These are phyloP conservation scores for Leptographium procerum DNA, from an alignment of 2,329 filamentous ascomycete species.

Conservation along the genomic window DNA sequence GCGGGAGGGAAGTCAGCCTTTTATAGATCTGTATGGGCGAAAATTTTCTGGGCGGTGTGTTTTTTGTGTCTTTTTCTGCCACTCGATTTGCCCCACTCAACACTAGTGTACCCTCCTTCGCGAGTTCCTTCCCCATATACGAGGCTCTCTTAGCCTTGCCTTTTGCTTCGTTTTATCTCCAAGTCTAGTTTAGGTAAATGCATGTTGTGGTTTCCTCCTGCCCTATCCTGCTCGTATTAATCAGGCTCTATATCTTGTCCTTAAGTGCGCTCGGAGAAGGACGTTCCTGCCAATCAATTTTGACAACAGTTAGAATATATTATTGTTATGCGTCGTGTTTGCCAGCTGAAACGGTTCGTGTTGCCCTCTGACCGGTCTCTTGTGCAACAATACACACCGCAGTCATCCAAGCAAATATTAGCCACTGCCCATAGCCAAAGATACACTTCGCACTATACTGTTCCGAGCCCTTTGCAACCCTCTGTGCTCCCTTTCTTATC, in stretches of 20 bases:
- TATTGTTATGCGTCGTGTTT: not conserved
- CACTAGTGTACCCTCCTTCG: not conserved
- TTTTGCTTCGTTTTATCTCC: not conserved
- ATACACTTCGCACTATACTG: not conserved
- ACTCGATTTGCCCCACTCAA: not conserved
- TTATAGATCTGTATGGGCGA: constrained; percentile 26
- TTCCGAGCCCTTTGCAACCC: not conserved
- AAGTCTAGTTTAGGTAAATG: not conserved
- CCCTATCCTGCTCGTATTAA: not conserved
- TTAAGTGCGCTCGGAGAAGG: no score
- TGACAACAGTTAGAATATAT: no score
- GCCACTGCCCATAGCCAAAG: not conserved
- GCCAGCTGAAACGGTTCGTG: not conserved
- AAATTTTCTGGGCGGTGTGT: not conserved
- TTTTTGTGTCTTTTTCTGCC: not conserved
- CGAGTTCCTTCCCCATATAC: not conserved
- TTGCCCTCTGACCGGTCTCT: not conserved
- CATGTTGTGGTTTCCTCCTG: not conserved
- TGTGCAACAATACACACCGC: not conserved
- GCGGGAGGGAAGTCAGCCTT: constrained; percentile 18
- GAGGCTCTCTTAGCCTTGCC: not conserved
- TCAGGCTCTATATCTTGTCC: no score
- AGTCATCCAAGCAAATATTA: not conserved
- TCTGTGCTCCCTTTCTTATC: not conserved
- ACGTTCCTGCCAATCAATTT: no score